phyloP scores from a whole-genome alignment of 2,329 filamentous ascomycete species.

The Lecanicillium sp. region DNA sequence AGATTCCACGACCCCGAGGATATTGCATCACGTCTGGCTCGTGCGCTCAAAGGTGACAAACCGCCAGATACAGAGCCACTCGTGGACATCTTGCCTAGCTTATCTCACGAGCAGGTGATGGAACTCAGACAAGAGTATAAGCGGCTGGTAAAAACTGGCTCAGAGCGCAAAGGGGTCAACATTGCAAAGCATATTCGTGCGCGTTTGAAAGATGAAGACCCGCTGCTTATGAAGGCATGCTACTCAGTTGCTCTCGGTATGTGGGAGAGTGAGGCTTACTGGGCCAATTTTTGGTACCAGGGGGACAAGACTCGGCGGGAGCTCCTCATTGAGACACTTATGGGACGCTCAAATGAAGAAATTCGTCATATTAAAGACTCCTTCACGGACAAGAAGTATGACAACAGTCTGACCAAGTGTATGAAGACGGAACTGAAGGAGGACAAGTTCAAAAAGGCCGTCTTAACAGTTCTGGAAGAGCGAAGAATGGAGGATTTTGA shows the following conservation, averaged over 20 bases:
- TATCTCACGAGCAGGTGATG: constrained; percentile 83
- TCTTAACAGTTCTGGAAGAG: constrained; percentile 77
- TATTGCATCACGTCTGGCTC: constrained; percentile 69
- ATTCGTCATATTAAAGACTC: constrained; percentile 78
- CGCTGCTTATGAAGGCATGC: constrained; percentile 79
- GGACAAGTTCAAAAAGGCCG: constrained; percentile 89
- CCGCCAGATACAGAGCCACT: constrained; percentile 62
- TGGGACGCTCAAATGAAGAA: constrained; percentile 85
- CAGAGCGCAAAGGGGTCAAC: constrained; percentile 69
- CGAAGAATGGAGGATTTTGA: constrained; percentile 76
- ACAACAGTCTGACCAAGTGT: constrained; percentile 70
- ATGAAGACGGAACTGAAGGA: constrained; percentile 91
- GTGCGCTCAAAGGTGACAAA: constrained; percentile 62
- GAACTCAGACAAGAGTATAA: constrained; percentile 87
- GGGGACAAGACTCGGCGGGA: constrained; percentile 77
- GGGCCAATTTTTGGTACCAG: constrained; percentile 98
- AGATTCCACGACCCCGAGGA: constrained; percentile 80
- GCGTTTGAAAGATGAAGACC: constrained; percentile 63
- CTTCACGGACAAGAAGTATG: constrained; percentile 89
- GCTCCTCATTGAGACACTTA: constrained; percentile 84
- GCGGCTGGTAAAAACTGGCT: constrained; percentile 71
- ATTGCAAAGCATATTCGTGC: constrained; percentile 78
- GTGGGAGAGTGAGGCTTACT: constrained; percentile 93
- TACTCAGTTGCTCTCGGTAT: constrained; percentile 83
- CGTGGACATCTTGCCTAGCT: constrained; percentile 73